Evolutionary conservation across 345 rosid genomes (phyloP), one percentile per base, ranked within the genome.

Genomic region (Conringia planisiliqua): DNA sequence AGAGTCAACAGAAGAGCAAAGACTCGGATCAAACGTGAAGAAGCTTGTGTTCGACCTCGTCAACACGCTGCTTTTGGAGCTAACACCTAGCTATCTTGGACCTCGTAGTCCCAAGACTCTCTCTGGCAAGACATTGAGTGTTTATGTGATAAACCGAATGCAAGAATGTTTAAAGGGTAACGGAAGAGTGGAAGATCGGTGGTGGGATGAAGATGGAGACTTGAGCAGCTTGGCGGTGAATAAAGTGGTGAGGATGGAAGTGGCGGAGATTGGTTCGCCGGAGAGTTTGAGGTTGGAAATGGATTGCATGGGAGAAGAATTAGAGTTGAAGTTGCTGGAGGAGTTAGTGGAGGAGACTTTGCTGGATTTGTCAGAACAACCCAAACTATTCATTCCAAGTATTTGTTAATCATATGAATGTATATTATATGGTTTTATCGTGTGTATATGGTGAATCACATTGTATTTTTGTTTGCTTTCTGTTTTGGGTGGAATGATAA

Each of bases 281-380:
- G 91, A 86, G 69, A 71, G 70, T 40, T 78, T 83, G 89, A 84
- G 83, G 39, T n/a, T 70, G 81, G 94, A 90, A 71, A 68, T 84
- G 66, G 88, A 89, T 50, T 78, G 66, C 5, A 54, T 89, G 75
- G 85, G 91, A 44, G 71, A 72, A 65, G 93, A 87, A 61, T 77
- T 92, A 68, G 96, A 87, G 78, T 70, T 80, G 84, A 88, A 81
- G 75, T 77, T 95, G 85, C 82, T 92, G 50, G 85, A 85, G 66
- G 97, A 95, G 72, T 89, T 92, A 42, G 86, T 92, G 62, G 91
- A 87, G 62, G 99, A 95, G 74, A 80, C 86, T 52, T 83, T 90
- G 66, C 62, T 73, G 58, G 88, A 84, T 57, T 70, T 89, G 66
- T 77, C 86, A 52, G 78, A 78, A 63, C 27, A 76, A 10, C 0